These are phyloP conservation scores for Narthecium ossifragum DNA, from an alignment of 106 monocot species.

Conservation along the genomic window DNA sequence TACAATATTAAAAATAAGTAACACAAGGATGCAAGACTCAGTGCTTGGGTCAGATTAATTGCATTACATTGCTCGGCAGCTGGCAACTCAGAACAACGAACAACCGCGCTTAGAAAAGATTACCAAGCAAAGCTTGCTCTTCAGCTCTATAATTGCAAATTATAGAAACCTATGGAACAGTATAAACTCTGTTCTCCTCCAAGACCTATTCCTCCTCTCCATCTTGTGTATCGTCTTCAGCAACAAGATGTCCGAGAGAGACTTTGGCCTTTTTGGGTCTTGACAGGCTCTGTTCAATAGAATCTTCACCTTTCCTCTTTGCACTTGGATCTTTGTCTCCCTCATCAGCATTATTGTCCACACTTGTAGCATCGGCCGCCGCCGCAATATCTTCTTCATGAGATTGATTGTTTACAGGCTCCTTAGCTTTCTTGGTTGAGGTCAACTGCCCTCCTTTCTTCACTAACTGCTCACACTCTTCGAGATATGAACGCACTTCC, in stretches of 20 bases:
- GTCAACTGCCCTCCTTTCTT: constrained; percentile 19
- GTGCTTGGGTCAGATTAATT: too few species aligned
- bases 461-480: constrained; percentile 24
- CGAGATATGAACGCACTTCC: constrained; percentile 42
- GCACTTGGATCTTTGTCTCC: constrained; percentile 8
- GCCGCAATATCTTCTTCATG: constrained; percentile 3
- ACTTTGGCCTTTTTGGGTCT: constrained; percentile 22
- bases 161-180: too few species aligned
- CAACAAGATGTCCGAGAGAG: constrained; percentile 25
- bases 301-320: constrained; percentile 23
- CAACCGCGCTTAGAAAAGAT: too few species aligned
- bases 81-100: too few species aligned
- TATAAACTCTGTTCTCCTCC: too few species aligned
- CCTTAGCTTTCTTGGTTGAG: constrained; percentile 3
- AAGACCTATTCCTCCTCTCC: constrained; percentile 12
- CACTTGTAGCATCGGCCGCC: constrained; percentile 4
- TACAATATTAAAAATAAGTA: too few species aligned
- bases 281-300: neutral
- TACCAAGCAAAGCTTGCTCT: too few species aligned
- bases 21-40: too few species aligned
- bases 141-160: too few species aligned
- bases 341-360: neutral
- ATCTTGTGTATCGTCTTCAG: constrained; percentile 28
- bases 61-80: too few species aligned
- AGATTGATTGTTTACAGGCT: constrained; percentile 1